These are phyloP conservation scores for Hyphopichia homilentoma DNA, from an alignment of 805 yeast genomes.

Conservation along the genomic window DNA sequence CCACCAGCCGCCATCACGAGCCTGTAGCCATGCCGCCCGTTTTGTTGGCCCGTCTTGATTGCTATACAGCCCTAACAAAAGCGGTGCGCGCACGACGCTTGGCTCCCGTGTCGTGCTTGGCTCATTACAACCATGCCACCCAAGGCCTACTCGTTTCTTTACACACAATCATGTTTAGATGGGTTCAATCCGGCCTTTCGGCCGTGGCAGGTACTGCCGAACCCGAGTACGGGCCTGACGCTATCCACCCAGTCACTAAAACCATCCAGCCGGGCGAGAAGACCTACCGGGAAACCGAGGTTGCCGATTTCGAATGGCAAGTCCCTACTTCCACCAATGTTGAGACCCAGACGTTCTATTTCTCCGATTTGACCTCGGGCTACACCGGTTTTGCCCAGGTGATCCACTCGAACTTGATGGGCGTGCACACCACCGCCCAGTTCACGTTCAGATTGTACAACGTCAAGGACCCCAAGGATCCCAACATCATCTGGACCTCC, in stretches of 20 bases:
- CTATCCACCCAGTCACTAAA: constrained; percentile 79
- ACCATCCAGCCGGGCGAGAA: constrained; percentile 39
- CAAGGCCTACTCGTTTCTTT: too few species aligned
- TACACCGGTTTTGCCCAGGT: constrained; percentile 87
- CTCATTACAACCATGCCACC: too few species aligned
- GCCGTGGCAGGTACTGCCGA: constrained; percentile 97
- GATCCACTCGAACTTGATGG: constrained; percentile 88
- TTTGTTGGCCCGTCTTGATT: too few species aligned
- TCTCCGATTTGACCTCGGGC: constrained; percentile 58
- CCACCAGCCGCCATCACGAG: too few species aligned
- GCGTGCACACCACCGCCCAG: constrained; percentile 86
- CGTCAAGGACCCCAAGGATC: constrained; percentile 42
- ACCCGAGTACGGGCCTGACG: constrained; percentile 93
- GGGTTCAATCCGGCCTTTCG: constrained; percentile 85
- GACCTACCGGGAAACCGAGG: constrained; percentile 52
- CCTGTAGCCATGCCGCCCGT: too few species aligned
- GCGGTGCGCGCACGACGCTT: too few species aligned
- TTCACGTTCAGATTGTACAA: constrained; percentile 83
- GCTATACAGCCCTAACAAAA: too few species aligned
- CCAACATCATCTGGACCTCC: constrained; percentile 78
- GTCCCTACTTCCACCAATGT: constrained; percentile 82
- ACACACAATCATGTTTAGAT: constrained; percentile 56
- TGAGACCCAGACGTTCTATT: constrained; percentile 92
- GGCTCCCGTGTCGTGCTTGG: too few species aligned
- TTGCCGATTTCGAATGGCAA: constrained; percentile 73